Conservation (phyloP, 2,329 filamentous ascomycete species). For the Hirsutella minnesotensis region DNA sequence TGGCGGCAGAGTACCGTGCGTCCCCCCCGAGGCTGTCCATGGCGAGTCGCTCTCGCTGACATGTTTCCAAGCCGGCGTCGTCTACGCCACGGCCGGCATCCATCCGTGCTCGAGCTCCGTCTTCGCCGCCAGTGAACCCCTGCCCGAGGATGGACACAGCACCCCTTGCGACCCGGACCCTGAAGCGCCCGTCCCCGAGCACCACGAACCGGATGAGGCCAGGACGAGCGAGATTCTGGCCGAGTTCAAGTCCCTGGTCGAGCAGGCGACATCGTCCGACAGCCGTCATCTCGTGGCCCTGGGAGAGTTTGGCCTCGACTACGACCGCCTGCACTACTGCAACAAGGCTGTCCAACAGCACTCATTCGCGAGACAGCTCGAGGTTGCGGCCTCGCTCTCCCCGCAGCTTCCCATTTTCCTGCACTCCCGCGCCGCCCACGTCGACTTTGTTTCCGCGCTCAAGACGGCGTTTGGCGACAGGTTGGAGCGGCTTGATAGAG, state of each 20-base stretch:
- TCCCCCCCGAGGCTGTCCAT: constrained; percentile 8
- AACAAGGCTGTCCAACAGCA: constrained; percentile 68
- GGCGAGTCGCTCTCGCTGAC: neutral
- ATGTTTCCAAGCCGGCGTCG: constrained; percentile 50
- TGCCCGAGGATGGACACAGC: constrained; percentile 24
- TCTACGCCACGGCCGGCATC: constrained; percentile 86
- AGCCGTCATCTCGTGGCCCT: constrained; percentile 55
- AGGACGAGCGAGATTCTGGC: constrained; percentile 39
- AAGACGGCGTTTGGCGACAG: constrained; percentile 41
- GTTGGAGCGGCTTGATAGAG: constrained; percentile 55
- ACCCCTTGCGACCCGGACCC: constrained; percentile 43
- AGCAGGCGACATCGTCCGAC: constrained; percentile 38
- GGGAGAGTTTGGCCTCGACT: constrained; percentile 93
- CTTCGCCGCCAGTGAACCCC: constrained; percentile 48
- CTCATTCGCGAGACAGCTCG: constrained; percentile 74
- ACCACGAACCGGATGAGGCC: constrained; percentile 29
- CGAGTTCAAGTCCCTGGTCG: constrained; percentile 53
- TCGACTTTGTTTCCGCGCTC: constrained; percentile 69
- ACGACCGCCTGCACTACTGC: constrained; percentile 79
- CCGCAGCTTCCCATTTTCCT: constrained; percentile 81
- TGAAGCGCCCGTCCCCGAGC: constrained; percentile 33
- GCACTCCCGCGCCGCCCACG: constrained; percentile 78
- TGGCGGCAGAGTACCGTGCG: constrained; percentile 65
- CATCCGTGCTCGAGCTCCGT: constrained; percentile 81
- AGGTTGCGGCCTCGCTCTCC: constrained; percentile 55